A percentile compares a stretch with the other conserved stretches of the same genome.
Evolutionary conservation across 1,284 basidiomycete genomes (phyloP).

Genomic region (Mycena citricolor): DNA sequence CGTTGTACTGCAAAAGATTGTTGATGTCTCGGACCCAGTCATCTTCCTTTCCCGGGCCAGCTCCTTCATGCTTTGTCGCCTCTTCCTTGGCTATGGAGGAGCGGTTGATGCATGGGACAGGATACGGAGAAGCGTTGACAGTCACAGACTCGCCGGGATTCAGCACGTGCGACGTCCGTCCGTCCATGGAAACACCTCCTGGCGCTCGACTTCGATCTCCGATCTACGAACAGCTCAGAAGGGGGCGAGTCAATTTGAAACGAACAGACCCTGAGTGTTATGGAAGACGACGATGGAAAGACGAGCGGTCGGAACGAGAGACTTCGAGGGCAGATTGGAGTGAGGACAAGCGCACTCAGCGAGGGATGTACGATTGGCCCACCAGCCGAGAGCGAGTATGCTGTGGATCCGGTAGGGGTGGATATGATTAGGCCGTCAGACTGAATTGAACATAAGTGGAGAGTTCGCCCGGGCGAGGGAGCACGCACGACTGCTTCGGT

Average conservation of each 20-base stretch:
- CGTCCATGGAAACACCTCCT: constrained; percentile 92
- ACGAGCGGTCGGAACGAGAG: constrained; percentile 91
- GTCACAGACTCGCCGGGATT: constrained; percentile 83
- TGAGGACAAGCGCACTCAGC: constrained; percentile 85
- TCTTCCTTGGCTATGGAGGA: constrained; percentile 68
- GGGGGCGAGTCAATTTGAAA: not conserved
- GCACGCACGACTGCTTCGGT: constrained; percentile 89
- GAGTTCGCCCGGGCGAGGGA: constrained; percentile 4
- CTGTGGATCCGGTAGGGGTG: constrained; percentile 95
- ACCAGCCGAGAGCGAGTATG: constrained; percentile 94
- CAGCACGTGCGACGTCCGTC: constrained; percentile 79
- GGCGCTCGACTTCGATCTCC: constrained; percentile 82
- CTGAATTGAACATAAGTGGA: constrained; percentile 40
- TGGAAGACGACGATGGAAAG: constrained; percentile 80
- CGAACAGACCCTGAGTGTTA: constrained; percentile 74
- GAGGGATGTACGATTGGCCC: constrained; percentile 97
- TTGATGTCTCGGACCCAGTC: constrained; percentile 98
- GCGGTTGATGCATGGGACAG: constrained; percentile 91
- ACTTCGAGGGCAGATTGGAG: constrained; percentile 93
- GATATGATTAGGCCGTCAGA: constrained; percentile 94
- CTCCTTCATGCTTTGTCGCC: constrained; percentile 50
- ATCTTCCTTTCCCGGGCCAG: constrained; percentile 78
- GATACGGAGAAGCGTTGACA: constrained; percentile 83
- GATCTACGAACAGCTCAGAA: constrained; percentile 59
- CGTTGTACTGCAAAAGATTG: constrained; percentile 88